Conservation (phyloP, 2,329 filamentous ascomycete species). For the Colletotrichum sp. region DNA sequence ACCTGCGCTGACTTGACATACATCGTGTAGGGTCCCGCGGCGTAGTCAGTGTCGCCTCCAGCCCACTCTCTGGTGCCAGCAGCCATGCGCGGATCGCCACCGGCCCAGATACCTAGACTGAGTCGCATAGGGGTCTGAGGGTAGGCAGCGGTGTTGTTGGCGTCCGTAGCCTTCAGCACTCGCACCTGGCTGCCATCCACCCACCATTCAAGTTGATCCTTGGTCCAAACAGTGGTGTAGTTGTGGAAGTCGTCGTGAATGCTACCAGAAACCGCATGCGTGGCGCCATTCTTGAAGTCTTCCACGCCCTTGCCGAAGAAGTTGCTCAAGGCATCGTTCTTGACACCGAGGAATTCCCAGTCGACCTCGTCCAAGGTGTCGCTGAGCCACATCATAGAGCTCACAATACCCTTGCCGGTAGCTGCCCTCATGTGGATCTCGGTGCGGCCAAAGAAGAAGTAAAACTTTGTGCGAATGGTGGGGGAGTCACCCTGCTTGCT, state of each 20-base stretch:
- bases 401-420: slow-evolving; percentile 76
- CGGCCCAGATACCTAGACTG: slow-evolving; percentile 71
- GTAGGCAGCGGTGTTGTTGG: slow-evolving; percentile 67
- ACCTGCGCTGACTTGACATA: slow-evolving; percentile 65
- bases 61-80: slow-evolving; percentile 71
- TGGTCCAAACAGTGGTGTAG: slow-evolving; percentile 78
- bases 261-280: slow-evolving; percentile 58
- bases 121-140: slow-evolving; percentile 81
- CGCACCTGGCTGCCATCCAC: slow-evolving; percentile 73
- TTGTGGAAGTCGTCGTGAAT: slow-evolving; percentile 72
- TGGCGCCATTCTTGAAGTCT: slow-evolving; percentile 66
- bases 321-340: slow-evolving; percentile 72
- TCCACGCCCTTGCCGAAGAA: slow-evolving; percentile 79
- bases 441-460: slow-evolving; percentile 84
- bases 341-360: slow-evolving; percentile 80
- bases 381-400: slow-evolving; percentile 81
- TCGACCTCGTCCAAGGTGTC: slow-evolving; percentile 89
- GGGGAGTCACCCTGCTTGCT: slow-evolving; percentile 74
- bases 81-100: slow-evolving; percentile 60
- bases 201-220: slow-evolving; percentile 68
- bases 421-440: slow-evolving; percentile 82
- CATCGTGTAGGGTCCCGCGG: slow-evolving; percentile 74
- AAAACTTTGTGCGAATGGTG: slow-evolving; percentile 80
- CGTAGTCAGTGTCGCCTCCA: slow-evolving; percentile 71
- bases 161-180: slow-evolving; percentile 64